Evolutionary conservation across 116 monocot genomes (phyloP).

Genomic region (Dioscorea cayenensis): DNA sequence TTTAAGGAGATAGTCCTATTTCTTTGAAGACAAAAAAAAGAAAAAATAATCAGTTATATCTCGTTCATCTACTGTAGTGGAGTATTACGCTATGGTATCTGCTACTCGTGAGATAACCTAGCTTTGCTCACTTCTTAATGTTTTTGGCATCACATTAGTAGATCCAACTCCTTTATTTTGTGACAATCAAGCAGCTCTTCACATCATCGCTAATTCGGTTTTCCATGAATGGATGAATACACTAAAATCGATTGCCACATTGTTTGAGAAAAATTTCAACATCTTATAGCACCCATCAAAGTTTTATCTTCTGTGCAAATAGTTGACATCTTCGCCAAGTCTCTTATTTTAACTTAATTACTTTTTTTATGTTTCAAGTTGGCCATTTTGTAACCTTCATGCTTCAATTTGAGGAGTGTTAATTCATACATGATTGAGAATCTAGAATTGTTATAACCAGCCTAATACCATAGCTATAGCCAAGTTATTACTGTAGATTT

Average conservation of each 20-base stretch:
- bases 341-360: neutral
- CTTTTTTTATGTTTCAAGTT: neutral
- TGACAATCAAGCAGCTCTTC: slow-evolving; percentile 10
- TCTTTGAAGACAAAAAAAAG: too few relatives aligned
- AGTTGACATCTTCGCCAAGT: too few relatives aligned
- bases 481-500: too few relatives aligned
- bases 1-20: neutral
- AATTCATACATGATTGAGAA: too few relatives aligned
- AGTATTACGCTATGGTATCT: slow-evolving; percentile 3
- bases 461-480: too few relatives aligned
- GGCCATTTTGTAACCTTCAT: slow-evolving; percentile 2
- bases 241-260: too few relatives aligned
- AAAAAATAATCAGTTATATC: slow-evolving; percentile 1
- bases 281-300: neutral
- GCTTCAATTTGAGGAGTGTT: too few relatives aligned
- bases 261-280: neutral
- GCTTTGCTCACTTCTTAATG: neutral
- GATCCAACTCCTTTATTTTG: neutral
- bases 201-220: slow-evolving; percentile 1
- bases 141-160: neutral
- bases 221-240: too few relatives aligned
- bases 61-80: neutral
- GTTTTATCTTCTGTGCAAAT: neutral
- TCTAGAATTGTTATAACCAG: too few relatives aligned
- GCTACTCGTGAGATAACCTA: too few relatives aligned